These are phyloP conservation scores for Paramecium caudatum DNA, from an alignment of 73 alveolate genomes.

Conservation along the genomic window DNA sequence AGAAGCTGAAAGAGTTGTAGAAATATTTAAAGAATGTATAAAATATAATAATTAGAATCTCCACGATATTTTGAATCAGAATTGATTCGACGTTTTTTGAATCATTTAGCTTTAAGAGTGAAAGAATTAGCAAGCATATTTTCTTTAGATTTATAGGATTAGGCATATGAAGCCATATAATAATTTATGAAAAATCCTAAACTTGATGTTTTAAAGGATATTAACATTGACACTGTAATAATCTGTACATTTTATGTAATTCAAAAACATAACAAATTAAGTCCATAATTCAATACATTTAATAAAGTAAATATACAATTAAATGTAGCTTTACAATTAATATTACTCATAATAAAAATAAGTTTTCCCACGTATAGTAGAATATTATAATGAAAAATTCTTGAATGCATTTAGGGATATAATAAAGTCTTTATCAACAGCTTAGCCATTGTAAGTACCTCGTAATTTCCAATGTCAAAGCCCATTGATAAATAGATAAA, in stretches of 20 bases:
- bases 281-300: neutral
- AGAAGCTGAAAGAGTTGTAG: neutral
- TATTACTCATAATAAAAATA: conserved; percentile 1
- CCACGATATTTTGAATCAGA: conserved; percentile 7
- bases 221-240: neutral
- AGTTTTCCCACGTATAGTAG: neutral
- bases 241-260: conserved; percentile 30
- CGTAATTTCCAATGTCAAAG: neutral
- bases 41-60: neutral
- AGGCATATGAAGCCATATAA: neutral
- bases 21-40: neutral
- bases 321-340: neutral
- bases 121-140: neutral
- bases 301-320: neutral
- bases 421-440: neutral
- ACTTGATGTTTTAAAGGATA: neutral
- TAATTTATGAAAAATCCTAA: conserved; percentile 34
- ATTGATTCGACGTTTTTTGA: neutral
- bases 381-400: conserved; percentile 3
- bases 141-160: neutral
- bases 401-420: conserved; percentile 30
- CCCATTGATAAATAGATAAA: neutral
- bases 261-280: neutral
- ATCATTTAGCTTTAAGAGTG: conserved; percentile 37
- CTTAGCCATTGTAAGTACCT: conserved; percentile 6